Evolutionary conservation across 2,329 filamentous ascomycete genomes (phyloP).

Genomic region (Xylaria sp.): DNA sequence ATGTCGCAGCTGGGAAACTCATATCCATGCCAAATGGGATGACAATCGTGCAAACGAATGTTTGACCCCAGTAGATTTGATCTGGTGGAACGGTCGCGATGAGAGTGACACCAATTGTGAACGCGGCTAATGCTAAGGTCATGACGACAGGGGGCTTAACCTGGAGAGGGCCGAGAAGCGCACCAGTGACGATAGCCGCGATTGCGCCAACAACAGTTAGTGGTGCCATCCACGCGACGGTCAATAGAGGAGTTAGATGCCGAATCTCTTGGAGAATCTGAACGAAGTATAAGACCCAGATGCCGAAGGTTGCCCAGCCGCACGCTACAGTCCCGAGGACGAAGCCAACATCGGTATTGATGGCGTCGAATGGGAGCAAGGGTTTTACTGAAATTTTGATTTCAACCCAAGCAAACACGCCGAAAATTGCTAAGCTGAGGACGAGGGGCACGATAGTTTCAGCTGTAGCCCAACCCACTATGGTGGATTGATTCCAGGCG

Average conservation of each 20-base stretch:
- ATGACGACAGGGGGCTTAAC: conserved; percentile 42
- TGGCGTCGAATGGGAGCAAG: conserved; percentile 60
- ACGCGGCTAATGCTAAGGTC: conserved; percentile 43
- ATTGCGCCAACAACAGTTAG: conserved; percentile 48
- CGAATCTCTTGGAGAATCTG: conserved; percentile 53
- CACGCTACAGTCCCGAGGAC: conserved; percentile 59
- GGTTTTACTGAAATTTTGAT: conserved; percentile 54
- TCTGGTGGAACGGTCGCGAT: conserved; percentile 52
- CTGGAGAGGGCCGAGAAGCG: conserved; percentile 41
- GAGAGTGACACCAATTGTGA: conserved; percentile 42
- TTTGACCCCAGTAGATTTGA: conserved; percentile 64
- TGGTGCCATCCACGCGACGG: conserved; percentile 49
- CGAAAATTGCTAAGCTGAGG: conserved; percentile 60
- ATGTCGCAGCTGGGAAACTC: conserved; percentile 63
- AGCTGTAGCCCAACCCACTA: conserved; percentile 61
- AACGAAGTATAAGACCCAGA: conserved; percentile 55
- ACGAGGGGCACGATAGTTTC: conserved; percentile 64
- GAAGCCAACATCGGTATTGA: conserved; percentile 59
- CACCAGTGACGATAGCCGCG: conserved; percentile 44
- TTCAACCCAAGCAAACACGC: conserved; percentile 62
- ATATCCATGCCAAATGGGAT: conserved; percentile 66
- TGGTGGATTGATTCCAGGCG: conserved; percentile 67
- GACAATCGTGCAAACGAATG: conserved; percentile 59
- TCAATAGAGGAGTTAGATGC: conserved; percentile 48
- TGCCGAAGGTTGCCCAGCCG: conserved; percentile 57